Percentiles rank a stretch among this genome's conserved stretches.
These are phyloP conservation scores for Barnettozyma populi DNA, from an alignment of 805 yeast species.

Conservation along the genomic window DNA sequence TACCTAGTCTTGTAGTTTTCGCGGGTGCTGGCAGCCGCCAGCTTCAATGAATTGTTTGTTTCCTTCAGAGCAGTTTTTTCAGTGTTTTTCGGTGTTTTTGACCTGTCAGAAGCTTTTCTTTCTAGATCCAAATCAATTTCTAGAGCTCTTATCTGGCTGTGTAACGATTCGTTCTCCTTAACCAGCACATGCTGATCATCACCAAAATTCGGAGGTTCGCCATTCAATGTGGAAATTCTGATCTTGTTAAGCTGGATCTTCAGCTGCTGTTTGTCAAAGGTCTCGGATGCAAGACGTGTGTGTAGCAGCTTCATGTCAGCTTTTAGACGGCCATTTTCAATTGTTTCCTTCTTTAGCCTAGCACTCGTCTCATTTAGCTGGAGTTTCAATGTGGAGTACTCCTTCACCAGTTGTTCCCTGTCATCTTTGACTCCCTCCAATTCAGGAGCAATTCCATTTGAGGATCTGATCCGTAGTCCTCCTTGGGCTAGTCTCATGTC, in stretches of 20 bases:
- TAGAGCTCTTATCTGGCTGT: slow-evolving; percentile 42
- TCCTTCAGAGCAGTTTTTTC: slow-evolving; percentile 29
- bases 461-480: slow-evolving; percentile 20
- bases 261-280: slow-evolving; percentile 49
- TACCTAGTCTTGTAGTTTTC: slow-evolving; percentile 36
- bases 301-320: slow-evolving; percentile 58
- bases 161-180: slow-evolving; percentile 25
- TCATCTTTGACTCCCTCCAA: slow-evolving; percentile 23
- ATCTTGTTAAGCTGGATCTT: slow-evolving; percentile 38
- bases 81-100: slow-evolving; percentile 35
- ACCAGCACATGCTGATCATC: slow-evolving; percentile 17
- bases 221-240: slow-evolving; percentile 19
- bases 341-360: slow-evolving; percentile 39
- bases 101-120: slow-evolving; percentile 43
- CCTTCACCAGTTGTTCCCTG: slow-evolving; percentile 27
- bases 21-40: slow-evolving; percentile 10
- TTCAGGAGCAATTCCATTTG: slow-evolving; percentile 17
- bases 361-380: slow-evolving; percentile 50
- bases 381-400: slow-evolving; percentile 43
- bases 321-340: slow-evolving; percentile 38
- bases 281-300: slow-evolving; percentile 59
- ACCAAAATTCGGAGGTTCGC: slow-evolving; percentile 22
- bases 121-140: slow-evolving; percentile 46
- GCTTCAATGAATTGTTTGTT: slow-evolving; percentile 30
- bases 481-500: slow-evolving; percentile 22